Evolutionary conservation across 192 early-diverging fungal species (phyloP), one percentile per base, ranked within the genome.

Genomic region (Coemansia sp.): DNA sequence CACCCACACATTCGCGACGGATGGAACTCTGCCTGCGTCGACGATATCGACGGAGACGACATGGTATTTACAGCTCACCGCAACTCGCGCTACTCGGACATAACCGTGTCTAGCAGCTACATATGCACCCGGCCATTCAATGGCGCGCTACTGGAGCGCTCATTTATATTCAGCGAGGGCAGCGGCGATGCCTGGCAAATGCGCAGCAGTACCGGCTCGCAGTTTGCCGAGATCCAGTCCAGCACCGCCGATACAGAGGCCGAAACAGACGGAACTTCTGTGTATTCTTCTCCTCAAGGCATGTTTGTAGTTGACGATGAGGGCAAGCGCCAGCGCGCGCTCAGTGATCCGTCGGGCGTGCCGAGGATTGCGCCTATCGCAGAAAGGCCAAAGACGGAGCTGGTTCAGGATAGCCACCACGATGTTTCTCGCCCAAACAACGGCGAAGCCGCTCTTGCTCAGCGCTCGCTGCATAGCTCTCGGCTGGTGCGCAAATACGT

Each of bases 61-160:
- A 12, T 38, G 39, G 5, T 41, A 34, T 41, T 45, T n/a, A 37
- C 43, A 22, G 38, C 20, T 22, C 32, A 45, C 12, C 51, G 52
- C 32, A 58, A 55, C 17, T 74, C 74, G 28, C 66, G 65, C 11
- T 57, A 67, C 36, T 70, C 72, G 5, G 77, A 67, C 18, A 51
- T 75, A 5, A 68, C 71, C 1, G 37, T 73, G 12, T 64, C 60
- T 4, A 68, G 68, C 60, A 60, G 67, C 63, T 67, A 66, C 14
- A 17, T 56, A 18, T 61, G 69, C 53, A 43, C 43, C 36, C 36
- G 62, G 32, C 75, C 66, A 55, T 64, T 65, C 65, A 53, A 59
- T 5, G 66, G 62, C 28, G 52, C 64, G 32, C 28, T 64, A 33
- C 55, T 73, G 9, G 72, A 71, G n/a, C 61, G 68, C 8, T 74